Evolutionary conservation across 75 land plant species (phyloP), one percentile per base, ranked within the genome.

Genomic region (Cupressus sempervirens): DNA sequence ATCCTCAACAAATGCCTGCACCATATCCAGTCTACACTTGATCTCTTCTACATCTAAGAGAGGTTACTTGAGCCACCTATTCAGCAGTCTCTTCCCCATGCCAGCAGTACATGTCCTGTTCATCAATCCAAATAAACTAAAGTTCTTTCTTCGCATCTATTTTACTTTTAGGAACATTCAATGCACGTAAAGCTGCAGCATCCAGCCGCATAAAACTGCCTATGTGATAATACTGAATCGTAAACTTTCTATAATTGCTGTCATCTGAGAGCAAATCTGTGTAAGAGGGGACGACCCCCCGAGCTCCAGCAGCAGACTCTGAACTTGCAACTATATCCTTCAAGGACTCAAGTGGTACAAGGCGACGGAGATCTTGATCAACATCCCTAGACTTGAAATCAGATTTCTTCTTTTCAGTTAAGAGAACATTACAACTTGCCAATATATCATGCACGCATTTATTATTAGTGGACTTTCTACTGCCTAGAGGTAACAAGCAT

Each of bases 101-200:
- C 99, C 99, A 87, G 96, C 97, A 80, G 98, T 98, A 89, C 98
- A 96, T 1, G 97, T 96, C 87, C 99, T 95, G 91, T 98, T 98
- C 99, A 98, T 92, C 35, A 98, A 87, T 54, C 99, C 99, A 93
- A 93, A 94, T 46, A 98, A 89, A 84, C 98, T 98, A 62, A 93
- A 98, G 83, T 91, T 98, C 89, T n/a, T 96, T 98, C 89, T 98
- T 96, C 74, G 94, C 91, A 92, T 98, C 99, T 41, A 90, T 93
- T 86, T 98, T 98, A 85, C 91, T 91, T 86, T 96, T 96, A 76
- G 94, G 84, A 80, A 98, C 94, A 92, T 96, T 96, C 35, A 98
- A 84, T 76, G 99, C 99, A 48, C 93, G 88, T 89, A 94, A 87
- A 32, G 99, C 99, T 84, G 99, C 98, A 87, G 98, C 94, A 89